Conservation (phyloP, 768 basidiomycete species). For the Boletus fagicola region DNA sequence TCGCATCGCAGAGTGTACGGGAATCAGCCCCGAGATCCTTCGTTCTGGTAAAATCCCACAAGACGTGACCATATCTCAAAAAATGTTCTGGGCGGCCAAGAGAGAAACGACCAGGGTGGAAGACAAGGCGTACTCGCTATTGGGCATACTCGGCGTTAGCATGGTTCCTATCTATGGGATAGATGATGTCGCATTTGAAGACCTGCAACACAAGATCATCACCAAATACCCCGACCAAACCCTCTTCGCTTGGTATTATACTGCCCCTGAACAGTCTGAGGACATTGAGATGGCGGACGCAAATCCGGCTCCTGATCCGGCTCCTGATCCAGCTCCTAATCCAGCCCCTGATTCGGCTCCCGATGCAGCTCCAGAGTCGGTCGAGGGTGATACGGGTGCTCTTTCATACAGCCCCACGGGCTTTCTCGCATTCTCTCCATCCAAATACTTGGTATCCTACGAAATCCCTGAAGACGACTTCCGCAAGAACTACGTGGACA, state of each 20-base stretch:
- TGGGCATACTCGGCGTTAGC: conserved; percentile 26
- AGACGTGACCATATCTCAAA: conserved; percentile 22
- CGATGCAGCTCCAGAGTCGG: neutral
- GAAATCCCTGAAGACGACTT: conserved; percentile 23
- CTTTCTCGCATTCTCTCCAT: conserved; percentile 25
- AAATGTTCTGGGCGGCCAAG: conserved; percentile 28
- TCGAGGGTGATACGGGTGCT: neutral
- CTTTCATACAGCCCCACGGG: conserved; percentile 17
- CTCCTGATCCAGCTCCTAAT: neutral
- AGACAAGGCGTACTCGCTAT: conserved; percentile 32
- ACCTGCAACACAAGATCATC: conserved; percentile 27
- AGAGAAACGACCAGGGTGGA: conserved; percentile 27
- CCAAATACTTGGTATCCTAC: conserved; percentile 18
- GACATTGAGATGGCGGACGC: conserved; percentile 15
- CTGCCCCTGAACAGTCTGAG: neutral
- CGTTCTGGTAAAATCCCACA: conserved; percentile 1
- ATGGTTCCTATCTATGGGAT: conserved; percentile 28
- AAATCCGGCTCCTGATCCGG: neutral
- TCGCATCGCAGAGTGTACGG: conserved; percentile 14
- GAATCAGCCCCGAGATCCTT: conserved; percentile 20
- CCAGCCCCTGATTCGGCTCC: neutral
- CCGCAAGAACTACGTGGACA: conserved; percentile 17
- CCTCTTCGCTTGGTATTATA: conserved; percentile 28
- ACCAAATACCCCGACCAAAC: conserved; percentile 23
- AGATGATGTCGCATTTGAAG: conserved; percentile 23